Evolutionary conservation across 2,329 filamentous ascomycete genomes (phyloP).

Genomic region (Fusarium tjaetaba): DNA sequence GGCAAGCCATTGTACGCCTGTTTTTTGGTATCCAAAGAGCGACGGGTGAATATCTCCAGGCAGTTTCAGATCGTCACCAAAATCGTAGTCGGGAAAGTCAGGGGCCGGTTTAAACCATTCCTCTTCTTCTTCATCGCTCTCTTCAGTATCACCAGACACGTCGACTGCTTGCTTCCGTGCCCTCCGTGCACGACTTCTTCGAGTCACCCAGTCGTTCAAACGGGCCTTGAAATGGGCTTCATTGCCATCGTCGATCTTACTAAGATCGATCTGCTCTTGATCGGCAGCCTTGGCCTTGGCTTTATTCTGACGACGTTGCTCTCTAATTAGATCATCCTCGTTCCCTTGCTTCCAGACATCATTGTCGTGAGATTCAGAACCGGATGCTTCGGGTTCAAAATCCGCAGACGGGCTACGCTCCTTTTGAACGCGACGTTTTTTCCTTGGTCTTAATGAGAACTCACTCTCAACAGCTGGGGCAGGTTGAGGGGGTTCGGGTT

Average conservation of each 20-base stretch:
- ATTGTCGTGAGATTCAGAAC: conserved; percentile 49
- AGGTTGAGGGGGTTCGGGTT: conserved; percentile 25
- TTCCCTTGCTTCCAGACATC: conserved; percentile 52
- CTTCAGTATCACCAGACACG: conserved; percentile 48
- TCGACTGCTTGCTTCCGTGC: conserved; percentile 52
- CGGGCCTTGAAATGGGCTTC: conserved; percentile 82
- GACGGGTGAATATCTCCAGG: conserved; percentile 94
- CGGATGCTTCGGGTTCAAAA: conserved; percentile 52
- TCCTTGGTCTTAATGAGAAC: conserved; percentile 67
- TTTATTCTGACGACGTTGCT: conserved; percentile 55
- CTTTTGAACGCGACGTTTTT: conserved; percentile 59
- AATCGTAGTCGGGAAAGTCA: conserved; percentile 76
- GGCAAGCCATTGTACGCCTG: conserved; percentile 94
- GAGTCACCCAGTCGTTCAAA: conserved; percentile 77
- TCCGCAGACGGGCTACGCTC: conserved; percentile 58
- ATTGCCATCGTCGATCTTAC: conserved; percentile 85
- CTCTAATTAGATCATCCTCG: conserved; percentile 52
- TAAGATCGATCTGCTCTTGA: conserved; percentile 59
- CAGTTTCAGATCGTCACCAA: conserved; percentile 80
- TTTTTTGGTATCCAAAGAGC: conserved; percentile 96
- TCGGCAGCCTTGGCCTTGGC: conserved; percentile 50
- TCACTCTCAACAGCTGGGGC: conserved; percentile 55
- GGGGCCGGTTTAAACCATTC: conserved; percentile 92
- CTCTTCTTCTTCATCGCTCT: conserved; percentile 57
- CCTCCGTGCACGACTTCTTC: conserved; percentile 54